Evolutionary conservation across 2,329 filamentous ascomycete genomes (phyloP).

Genomic region (Rhinocladiella mackenziei): DNA sequence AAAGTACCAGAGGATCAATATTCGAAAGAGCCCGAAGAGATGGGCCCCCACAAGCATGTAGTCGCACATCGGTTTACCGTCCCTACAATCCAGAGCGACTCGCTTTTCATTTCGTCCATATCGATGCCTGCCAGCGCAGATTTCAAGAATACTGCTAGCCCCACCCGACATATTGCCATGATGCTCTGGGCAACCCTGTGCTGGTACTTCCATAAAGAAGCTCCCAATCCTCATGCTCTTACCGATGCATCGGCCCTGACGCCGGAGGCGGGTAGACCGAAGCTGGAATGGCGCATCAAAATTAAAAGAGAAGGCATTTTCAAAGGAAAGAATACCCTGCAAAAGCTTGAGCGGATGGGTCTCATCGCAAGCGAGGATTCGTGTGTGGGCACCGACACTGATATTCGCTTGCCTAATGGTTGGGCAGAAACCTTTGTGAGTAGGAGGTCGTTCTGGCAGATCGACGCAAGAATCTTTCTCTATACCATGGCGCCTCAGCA

Average conservation of each 20-base stretch:
- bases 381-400: constrained; percentile 62
- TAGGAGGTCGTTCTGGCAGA: constrained; percentile 82
- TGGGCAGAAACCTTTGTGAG: constrained; percentile 82
- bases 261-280: constrained; percentile 66
- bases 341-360: constrained; percentile 91
- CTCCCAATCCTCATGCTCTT: constrained; percentile 62
- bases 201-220: constrained; percentile 93
- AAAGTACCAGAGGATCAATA: constrained; percentile 11
- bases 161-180: constrained; percentile 87
- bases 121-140: constrained; percentile 76
- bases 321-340: constrained; percentile 73
- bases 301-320: constrained; percentile 86
- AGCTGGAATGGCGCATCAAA: constrained; percentile 79
- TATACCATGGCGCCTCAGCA: constrained; percentile 69
- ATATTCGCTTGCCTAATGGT: constrained; percentile 59
- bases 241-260: constrained; percentile 63
- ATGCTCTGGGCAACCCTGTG: constrained; percentile 93
- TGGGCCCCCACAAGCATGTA: constrained; percentile 16
- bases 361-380: constrained; percentile 73
- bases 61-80: constrained; percentile 59
- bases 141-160: constrained; percentile 73
- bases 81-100: constrained; percentile 74
- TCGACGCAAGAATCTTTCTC: constrained; percentile 79
- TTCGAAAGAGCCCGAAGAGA: constrained; percentile 7
- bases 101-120: constrained; percentile 86